These are phyloP conservation scores for Singerocomus inundabilis DNA, from an alignment of 1,284 basidiomycete genomes.

Conservation along the genomic window DNA sequence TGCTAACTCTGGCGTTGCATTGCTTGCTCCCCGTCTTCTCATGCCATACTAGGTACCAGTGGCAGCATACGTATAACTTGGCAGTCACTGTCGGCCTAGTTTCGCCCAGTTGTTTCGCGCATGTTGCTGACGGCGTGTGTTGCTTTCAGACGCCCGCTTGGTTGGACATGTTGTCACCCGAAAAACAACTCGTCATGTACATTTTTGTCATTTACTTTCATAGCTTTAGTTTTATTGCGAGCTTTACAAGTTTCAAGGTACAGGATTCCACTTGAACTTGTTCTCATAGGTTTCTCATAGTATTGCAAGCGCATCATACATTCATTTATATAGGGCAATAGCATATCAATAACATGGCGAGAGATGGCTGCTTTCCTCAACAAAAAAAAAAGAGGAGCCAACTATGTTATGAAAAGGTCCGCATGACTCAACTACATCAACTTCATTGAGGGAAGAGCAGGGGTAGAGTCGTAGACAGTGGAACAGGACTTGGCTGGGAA, in stretches of 20 bases:
- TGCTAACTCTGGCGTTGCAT: neutral
- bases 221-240: neutral
- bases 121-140: conserved; percentile 2
- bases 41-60: neutral
- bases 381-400: conserved; percentile 1
- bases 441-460: neutral
- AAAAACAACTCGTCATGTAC: no score
- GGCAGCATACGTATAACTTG: no score
- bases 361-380: conserved; percentile 1
- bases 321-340: conserved; percentile 11
- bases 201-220: neutral
- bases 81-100: conserved; percentile 6
- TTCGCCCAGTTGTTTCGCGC: conserved; percentile 2
- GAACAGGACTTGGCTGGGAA: neutral
- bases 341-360: neutral
- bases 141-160: neutral
- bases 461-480: neutral
- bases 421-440: neutral
- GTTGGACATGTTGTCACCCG: neutral
- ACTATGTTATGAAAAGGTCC: neutral
- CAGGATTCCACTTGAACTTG: conserved; percentile 4
- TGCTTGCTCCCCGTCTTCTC: neutral
- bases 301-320: conserved; percentile 3
- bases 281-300: neutral
- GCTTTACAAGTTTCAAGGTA: conserved; percentile 5